Percentiles rank a stretch among this genome's conserved stretches.
These are phyloP conservation scores for Smittium mucronatum DNA, from an alignment of 371 early-diverging fungal genomes.

Conservation along the genomic window DNA sequence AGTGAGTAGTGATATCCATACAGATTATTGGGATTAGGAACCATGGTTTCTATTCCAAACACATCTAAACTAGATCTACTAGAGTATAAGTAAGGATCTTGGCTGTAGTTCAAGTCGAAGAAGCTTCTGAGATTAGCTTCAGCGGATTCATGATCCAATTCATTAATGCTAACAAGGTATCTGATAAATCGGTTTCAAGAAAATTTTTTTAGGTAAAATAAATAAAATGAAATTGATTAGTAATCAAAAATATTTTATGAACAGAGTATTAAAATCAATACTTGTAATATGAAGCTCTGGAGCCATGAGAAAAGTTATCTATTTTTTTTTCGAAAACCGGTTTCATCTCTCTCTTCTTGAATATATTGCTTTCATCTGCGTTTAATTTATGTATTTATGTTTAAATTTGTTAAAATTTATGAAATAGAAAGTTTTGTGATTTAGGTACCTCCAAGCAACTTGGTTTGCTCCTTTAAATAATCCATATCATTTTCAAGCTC, in stretches of 20 bases:
- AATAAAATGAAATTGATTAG: neutral
- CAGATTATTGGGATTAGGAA: neutral
- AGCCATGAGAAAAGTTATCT: neutral
- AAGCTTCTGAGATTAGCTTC: neutral
- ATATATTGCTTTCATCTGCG: neutral
- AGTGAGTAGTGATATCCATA: neutral
- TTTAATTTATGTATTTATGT: neutral
- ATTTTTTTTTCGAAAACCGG: neutral
- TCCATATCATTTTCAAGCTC: neutral
- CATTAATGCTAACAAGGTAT: neutral
- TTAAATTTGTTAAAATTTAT: neutral
- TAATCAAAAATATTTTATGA: neutral
- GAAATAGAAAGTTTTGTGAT: neutral
- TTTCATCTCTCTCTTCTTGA: neutral
- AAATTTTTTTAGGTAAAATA: neutral
- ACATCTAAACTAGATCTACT: neutral
- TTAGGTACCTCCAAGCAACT: neutral
- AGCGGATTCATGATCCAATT: neutral
- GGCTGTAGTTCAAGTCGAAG: neutral
- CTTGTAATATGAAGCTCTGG: neutral
- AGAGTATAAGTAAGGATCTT: neutral
- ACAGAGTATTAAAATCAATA: neutral
- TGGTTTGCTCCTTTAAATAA: neutral
- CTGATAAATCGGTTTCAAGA: too few species aligned
- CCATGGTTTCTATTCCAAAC: neutral